These are phyloP conservation scores for Cenchrus americanus DNA, from an alignment of 176 grass and related monocot genomes.

Conservation along the genomic window DNA sequence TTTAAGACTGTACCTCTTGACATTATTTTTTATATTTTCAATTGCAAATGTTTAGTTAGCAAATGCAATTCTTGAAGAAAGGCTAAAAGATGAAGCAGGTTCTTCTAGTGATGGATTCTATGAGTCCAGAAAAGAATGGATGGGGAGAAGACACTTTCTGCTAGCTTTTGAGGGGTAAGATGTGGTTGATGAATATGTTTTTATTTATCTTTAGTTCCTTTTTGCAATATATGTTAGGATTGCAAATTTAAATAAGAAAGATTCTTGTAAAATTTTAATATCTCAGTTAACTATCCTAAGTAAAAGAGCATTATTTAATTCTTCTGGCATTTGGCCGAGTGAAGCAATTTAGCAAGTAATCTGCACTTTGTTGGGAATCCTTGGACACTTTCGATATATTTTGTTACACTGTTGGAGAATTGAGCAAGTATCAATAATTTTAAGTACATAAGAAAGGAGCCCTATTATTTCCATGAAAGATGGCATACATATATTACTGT, in stretches of 20 bases:
- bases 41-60: constrained; percentile 58
- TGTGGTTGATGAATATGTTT: constrained; percentile 36
- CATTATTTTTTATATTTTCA: constrained; percentile 19
- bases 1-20: constrained; percentile 38
- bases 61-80: constrained; percentile 69
- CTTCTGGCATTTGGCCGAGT: constrained; percentile 1
- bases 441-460: not conserved
- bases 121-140: constrained; percentile 93
- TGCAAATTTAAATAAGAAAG: constrained; percentile 1
- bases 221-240: constrained; percentile 16
- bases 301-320: constrained; percentile 16
- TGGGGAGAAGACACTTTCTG: constrained; percentile 86
- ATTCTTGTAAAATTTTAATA: not conserved
- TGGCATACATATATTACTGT: constrained; percentile 7
- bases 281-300: not conserved
- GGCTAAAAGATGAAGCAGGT: constrained; percentile 59
- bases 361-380: not conserved
- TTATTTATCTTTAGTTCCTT: constrained; percentile 35
- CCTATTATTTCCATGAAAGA: constrained; percentile 35
- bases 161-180: constrained; percentile 86
- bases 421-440: not conserved
- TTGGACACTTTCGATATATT: constrained; percentile 1
- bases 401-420: constrained; percentile 7
- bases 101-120: constrained; percentile 83
- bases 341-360: constrained; percentile 27